A percentile compares a stretch with the other conserved stretches of the same genome.
Evolutionary conservation across 345 rosid genomes (phyloP).

Genomic region (Moricandia arvensis): DNA sequence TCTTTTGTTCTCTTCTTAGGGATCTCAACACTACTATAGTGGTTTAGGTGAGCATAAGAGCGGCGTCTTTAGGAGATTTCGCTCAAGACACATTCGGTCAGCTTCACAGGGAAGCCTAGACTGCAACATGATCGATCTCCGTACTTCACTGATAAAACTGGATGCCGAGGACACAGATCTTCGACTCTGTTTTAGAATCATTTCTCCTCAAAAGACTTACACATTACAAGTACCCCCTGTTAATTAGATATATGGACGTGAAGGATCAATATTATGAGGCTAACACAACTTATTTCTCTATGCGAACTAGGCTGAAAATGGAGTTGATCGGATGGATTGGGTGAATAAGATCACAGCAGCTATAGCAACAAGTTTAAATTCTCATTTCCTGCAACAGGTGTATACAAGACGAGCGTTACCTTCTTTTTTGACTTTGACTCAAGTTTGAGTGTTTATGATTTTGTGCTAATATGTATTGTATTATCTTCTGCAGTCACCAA

Average conservation of each 20-base stretch:
- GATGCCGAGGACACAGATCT: conserved; percentile 77
- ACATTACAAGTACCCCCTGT: conserved; percentile 66
- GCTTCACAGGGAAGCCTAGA: conserved; percentile 57
- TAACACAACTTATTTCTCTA: conserved; percentile 2
- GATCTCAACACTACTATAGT: conserved; percentile 55
- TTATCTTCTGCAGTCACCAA: conserved; percentile 48
- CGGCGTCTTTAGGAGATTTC: conserved; percentile 78
- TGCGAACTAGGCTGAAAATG: conserved; percentile 76
- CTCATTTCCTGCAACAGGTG: conserved; percentile 72
- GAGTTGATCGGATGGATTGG: conserved; percentile 85
- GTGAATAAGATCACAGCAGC: conserved; percentile 70
- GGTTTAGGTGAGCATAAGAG: conserved; percentile 56
- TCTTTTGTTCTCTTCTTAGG: conserved; percentile 39
- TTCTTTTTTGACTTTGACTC: not conserved
- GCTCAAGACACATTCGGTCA: conserved; percentile 56
- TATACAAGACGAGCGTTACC: conserved; percentile 6
- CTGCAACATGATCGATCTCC: conserved; percentile 64
- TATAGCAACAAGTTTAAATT: conserved; percentile 68
- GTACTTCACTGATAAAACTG: conserved; percentile 63
- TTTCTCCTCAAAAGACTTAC: conserved; percentile 69
- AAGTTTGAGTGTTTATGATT: not conserved
- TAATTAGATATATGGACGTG: not conserved
- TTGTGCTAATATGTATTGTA: conserved; percentile 15
- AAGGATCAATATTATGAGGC: not conserved
- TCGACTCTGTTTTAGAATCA: conserved; percentile 84